Conservation (phyloP, 2,329 filamentous ascomycete genomes). For the Mycocentrospora acerina region DNA sequence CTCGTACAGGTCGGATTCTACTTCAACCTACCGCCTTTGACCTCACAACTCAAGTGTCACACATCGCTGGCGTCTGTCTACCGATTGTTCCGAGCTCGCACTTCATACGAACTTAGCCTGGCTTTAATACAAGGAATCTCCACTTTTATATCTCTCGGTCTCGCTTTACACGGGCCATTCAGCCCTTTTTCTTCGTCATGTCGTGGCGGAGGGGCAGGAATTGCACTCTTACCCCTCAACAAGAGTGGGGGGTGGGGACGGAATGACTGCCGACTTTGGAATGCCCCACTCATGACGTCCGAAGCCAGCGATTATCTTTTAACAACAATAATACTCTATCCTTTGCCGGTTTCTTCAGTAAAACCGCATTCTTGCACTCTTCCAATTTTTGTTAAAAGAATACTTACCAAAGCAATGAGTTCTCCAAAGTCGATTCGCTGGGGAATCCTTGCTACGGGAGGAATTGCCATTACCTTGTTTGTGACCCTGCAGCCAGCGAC, state of each 20-base stretch:
- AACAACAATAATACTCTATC: not conserved
- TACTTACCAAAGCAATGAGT: conserved; percentile 24
- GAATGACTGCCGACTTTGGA: too few species aligned
- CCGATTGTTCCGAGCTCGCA: too few species aligned
- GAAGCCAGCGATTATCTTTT: not conserved
- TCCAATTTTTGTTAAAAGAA: too few species aligned
- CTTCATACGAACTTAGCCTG: too few species aligned
- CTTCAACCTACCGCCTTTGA: too few species aligned
- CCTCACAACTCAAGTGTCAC: too few species aligned
- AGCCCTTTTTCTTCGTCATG: too few species aligned
- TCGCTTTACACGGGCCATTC: conserved; percentile 2
- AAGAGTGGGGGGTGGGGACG: not conserved
- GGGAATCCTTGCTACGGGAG: conserved; percentile 53
- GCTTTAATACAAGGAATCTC: too few species aligned
- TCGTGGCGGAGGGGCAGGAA: conserved; percentile 1
- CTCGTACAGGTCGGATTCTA: too few species aligned
- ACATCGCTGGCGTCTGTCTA: too few species aligned
- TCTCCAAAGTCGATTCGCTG: conserved; percentile 43
- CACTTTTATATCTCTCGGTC: not conserved
- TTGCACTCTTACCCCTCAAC: not conserved
- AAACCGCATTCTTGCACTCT: too few species aligned
- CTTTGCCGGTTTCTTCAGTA: not conserved
- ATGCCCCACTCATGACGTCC: not conserved
- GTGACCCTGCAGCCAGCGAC: conserved; percentile 27
- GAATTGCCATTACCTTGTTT: conserved; percentile 50